Percentiles rank a stretch among this genome's conserved stretches.
phyloP scores from a whole-genome alignment of 2,329 filamentous ascomycete genomes.

The Shiraia sp. region DNA sequence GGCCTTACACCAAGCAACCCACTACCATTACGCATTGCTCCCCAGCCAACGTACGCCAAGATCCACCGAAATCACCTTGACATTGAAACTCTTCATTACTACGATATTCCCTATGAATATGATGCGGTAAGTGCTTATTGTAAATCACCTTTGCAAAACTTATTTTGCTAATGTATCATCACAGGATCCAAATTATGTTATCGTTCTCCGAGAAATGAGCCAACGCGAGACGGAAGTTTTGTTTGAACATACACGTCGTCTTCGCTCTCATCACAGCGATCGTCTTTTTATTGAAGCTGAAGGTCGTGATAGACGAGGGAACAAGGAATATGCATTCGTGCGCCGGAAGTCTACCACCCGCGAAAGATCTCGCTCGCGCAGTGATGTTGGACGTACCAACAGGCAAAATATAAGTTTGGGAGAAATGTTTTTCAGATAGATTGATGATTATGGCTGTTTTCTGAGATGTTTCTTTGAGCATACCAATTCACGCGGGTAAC shows the following conservation, averaged over 20 bases:
- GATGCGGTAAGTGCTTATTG: conserved; percentile 48
- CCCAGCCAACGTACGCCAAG: conserved; percentile 52
- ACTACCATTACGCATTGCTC: conserved; percentile 35
- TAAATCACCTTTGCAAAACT: not conserved
- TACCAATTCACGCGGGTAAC: not conserved
- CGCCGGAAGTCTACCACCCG: conserved; percentile 28
- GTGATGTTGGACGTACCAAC: conserved; percentile 33
- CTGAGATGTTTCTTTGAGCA: not conserved
- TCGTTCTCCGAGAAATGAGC: conserved; percentile 55
- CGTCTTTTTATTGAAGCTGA: conserved; percentile 50
- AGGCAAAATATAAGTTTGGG: conserved; percentile 38
- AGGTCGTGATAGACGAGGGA: conserved; percentile 38
- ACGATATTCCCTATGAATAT: conserved; percentile 53
- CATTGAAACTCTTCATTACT: conserved; percentile 53
- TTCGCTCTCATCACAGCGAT: conserved; percentile 37
- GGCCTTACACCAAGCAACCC: conserved; percentile 40
- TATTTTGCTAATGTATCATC: conserved; percentile 5
- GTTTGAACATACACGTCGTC: conserved; percentile 55
- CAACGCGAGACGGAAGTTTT: conserved; percentile 53
- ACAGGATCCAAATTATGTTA: conserved; percentile 52
- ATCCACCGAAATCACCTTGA: conserved; percentile 52
- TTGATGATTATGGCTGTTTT: not conserved
- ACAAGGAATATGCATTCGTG: conserved; percentile 53
- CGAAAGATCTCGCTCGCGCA: conserved; percentile 30
- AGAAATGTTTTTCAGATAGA: conserved; percentile 36